Conservation (phyloP, 2,329 filamentous ascomycete genomes). For the Canariomyces notabilis region DNA sequence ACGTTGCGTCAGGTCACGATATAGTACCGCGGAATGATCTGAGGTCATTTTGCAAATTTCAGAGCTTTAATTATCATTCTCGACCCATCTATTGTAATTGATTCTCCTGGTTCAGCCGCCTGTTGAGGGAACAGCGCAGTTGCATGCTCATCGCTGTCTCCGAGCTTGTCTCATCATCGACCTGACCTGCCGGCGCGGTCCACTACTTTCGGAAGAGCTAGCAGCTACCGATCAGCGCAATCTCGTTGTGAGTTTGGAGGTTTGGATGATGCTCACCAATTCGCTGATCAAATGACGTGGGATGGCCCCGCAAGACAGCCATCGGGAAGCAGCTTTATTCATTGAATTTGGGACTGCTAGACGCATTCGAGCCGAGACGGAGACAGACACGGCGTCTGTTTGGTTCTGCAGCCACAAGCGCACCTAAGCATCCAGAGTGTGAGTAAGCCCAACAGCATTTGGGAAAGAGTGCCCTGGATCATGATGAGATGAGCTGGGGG, state of each 20-base stretch:
- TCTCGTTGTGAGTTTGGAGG: neutral
- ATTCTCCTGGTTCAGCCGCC: too few relatives aligned
- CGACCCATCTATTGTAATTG: too few relatives aligned
- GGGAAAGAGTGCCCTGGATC: neutral
- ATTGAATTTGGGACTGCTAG: neutral
- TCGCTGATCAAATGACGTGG: conserved; percentile 9
- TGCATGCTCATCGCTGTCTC: too few relatives aligned
- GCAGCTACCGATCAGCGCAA: neutral
- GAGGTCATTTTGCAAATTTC: too few relatives aligned
- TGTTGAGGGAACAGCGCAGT: too few relatives aligned
- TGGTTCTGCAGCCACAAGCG: conserved; percentile 2
- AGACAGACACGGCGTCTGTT: neutral
- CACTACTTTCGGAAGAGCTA: neutral
- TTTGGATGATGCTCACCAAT: neutral
- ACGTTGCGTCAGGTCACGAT: too few relatives aligned
- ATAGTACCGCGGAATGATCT: too few relatives aligned
- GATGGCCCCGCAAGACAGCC: neutral
- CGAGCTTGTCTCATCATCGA: too few relatives aligned
- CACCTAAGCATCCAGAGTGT: conserved; percentile 1
- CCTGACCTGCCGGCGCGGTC: neutral
- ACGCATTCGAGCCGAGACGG: neutral
- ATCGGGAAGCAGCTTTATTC: neutral
- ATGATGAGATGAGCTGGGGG: neutral
- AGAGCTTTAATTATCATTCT: too few relatives aligned
- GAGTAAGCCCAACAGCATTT: too few relatives aligned